phyloP scores from a whole-genome alignment of 2,329 filamentous ascomycete species.

The Cercospora canescens region DNA sequence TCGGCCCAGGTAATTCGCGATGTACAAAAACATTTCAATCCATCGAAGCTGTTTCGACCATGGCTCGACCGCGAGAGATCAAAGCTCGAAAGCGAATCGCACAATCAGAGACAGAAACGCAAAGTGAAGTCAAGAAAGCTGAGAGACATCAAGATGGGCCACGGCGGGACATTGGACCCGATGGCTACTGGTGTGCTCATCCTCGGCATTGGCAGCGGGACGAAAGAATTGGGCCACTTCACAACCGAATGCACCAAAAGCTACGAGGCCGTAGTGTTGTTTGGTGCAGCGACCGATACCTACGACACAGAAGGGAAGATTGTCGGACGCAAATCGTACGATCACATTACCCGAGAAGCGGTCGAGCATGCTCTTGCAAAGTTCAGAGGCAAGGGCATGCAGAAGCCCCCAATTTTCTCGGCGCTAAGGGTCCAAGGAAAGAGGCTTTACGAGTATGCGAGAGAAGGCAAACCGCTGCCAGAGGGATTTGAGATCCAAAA shows the following conservation, averaged over 20 bases:
- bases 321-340: slow-evolving; percentile 71
- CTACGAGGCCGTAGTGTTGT: slow-evolving; percentile 86
- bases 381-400: slow-evolving; percentile 82
- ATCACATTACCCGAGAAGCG: slow-evolving; percentile 74
- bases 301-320: slow-evolving; percentile 88
- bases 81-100: slow-evolving; percentile 57
- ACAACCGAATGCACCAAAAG: slow-evolving; percentile 80
- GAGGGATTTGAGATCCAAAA: slow-evolving; percentile 71
- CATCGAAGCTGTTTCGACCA: slow-evolving; percentile 75
- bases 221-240: slow-evolving; percentile 77
- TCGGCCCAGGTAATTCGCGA: slow-evolving; percentile 90
- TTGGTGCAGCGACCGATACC: slow-evolving; percentile 88
- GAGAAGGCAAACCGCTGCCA: slow-evolving; percentile 83
- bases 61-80: slow-evolving; percentile 67
- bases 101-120: slow-evolving; percentile 59
- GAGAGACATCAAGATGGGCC: slow-evolving; percentile 85
- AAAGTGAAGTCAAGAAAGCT: slow-evolving; percentile 50
- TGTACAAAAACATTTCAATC: slow-evolving; percentile 80
- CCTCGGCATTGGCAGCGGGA: slow-evolving; percentile 81
- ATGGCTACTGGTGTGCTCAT: slow-evolving; percentile 92
- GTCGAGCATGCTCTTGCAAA: slow-evolving; percentile 74
- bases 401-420: slow-evolving; percentile 89
- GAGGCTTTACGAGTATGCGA: slow-evolving; percentile 91
- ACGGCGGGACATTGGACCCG: slow-evolving; percentile 93
- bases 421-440: slow-evolving; percentile 93